Base-by-base conservation (phyloP, 495 filamentous ascomycete species). In the Eremomyces bilateralis region DNA sequence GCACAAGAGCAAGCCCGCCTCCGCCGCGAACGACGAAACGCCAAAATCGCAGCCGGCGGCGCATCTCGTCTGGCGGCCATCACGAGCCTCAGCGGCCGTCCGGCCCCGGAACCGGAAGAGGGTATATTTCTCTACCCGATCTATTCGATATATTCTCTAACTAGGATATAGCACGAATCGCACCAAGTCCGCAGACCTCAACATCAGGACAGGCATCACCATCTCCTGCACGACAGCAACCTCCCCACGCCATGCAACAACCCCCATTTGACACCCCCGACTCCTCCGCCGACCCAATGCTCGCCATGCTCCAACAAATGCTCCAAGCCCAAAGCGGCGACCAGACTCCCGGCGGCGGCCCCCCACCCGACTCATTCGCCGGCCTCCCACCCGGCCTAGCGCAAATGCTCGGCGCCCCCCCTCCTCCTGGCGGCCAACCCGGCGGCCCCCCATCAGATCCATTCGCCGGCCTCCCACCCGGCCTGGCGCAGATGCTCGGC, bases 21-120 rank as follows among this genome's bases (percentile, higher is more conserved):
- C 24, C 81, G 85, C 42, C 83, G 88, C 42, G 83, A 92, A 53
- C 73, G 81, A 24, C 71, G 82, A 16, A 79, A 91, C 54, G 80
- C 83, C 20, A 93, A 91, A 59, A 76, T 94, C 55, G 73, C 68
- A 44, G 78, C 76, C 37, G 78, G 76, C 33, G 88, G 80, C 24
- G 68, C 71, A 21, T 65, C 71, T 17, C 65, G 88, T 41, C 61
- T 99, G 37, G 73, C 83, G 39, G 79, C 71, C 45, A 95, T 99
- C 58, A 81, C 79, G 16, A 74, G 72, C 16, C 44, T 81, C 30
- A 75, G 70, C 22, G 79, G 80, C 34, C 67, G 78, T 13, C 35
- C 33, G 3, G 32, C 34, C 18, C 25, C 37, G n/a, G n/a, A n/a
- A n/a, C n/a, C n/a, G n/a, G n/a, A n/a, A n/a, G n/a, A n/a, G n/a